Percentiles rank a stretch among this genome's conserved stretches.
These are phyloP conservation scores for Dactylellina haptotyla DNA, from an alignment of 2,329 filamentous ascomycete species.

Conservation along the genomic window DNA sequence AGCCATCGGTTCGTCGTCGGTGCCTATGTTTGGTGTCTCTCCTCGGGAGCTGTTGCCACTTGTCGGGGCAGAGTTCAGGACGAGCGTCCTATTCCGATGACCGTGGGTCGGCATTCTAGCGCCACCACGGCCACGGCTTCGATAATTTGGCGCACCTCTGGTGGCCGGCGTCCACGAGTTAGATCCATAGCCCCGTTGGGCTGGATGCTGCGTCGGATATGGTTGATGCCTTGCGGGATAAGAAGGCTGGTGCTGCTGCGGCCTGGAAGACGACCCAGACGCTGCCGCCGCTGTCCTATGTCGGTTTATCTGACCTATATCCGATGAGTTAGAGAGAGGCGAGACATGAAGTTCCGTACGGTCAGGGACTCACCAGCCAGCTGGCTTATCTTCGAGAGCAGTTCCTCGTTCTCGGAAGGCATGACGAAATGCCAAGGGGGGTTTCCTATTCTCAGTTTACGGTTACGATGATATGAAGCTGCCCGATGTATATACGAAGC, in stretches of 20 bases:
- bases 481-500: background rate
- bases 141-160: constrained; percentile 27
- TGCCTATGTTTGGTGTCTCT: constrained; percentile 41
- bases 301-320: constrained; percentile 78
- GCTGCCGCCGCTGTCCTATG: constrained; percentile 69
- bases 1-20: constrained; percentile 42
- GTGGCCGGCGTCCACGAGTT: constrained; percentile 26
- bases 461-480: background rate
- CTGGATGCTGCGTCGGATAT: constrained; percentile 36
- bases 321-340: constrained; percentile 40
- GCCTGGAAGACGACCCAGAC: constrained; percentile 21
- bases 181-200: constrained; percentile 29
- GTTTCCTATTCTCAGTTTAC: constrained; percentile 7
- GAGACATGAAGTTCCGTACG: constrained; percentile 9
- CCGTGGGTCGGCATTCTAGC: constrained; percentile 41
- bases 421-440: constrained; percentile 55
- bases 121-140: constrained; percentile 39
- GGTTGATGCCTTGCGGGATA: constrained; percentile 54
- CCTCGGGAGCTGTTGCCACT: constrained; percentile 41
- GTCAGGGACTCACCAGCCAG: constrained; percentile 65
- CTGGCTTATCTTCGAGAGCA: constrained; percentile 68
- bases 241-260: constrained; percentile 62
- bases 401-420: constrained; percentile 68
- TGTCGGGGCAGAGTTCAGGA: constrained; percentile 40
- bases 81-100: constrained; percentile 49